Conservation (phyloP, 1,139 yeast genomes). For the Pichia sp. region DNA sequence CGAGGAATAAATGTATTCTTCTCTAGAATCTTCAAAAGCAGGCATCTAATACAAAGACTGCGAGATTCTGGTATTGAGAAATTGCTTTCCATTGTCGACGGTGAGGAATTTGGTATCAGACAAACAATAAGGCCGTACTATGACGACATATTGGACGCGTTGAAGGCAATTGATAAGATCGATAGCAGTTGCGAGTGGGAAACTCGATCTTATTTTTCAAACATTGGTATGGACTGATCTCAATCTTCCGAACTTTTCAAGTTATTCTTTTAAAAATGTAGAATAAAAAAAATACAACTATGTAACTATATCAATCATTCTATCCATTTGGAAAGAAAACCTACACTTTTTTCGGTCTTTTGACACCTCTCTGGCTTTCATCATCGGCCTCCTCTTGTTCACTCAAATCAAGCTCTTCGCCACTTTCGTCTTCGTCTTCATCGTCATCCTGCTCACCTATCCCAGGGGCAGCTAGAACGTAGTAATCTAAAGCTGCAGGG, state of each 20-base stretch:
- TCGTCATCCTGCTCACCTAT: conserved; percentile 50
- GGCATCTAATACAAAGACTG: conserved; percentile 21
- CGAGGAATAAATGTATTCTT: conserved; percentile 61
- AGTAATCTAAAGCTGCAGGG: conserved; percentile 69
- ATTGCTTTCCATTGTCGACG: conserved; percentile 22
- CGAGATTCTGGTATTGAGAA: conserved; percentile 28
- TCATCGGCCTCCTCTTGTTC: conserved; percentile 38
- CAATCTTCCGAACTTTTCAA: not conserved
- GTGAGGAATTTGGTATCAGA: conserved; percentile 25
- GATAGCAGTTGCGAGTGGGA: conserved; percentile 24
- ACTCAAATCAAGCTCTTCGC: conserved; percentile 53
- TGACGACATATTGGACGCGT: conserved; percentile 33
- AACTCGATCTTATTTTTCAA: conserved; percentile 20
- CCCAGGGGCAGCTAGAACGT: conserved; percentile 60
- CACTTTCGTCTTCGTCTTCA: conserved; percentile 40
- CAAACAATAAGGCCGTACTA: conserved; percentile 28
- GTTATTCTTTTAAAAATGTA: not conserved
- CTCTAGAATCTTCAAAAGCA: conserved; percentile 49
- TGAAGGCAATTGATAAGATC: conserved; percentile 30
- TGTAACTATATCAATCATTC: not conserved
- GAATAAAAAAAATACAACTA: not conserved
- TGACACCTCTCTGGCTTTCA: conserved; percentile 16
- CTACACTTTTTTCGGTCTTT: conserved; percentile 7
- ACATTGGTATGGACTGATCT: conserved; percentile 16
- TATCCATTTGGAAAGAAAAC: not conserved